Evolutionary conservation across 2,329 filamentous ascomycete species (phyloP), one percentile per base, ranked within the genome.

Genomic region (Colletotrichum magnum): DNA sequence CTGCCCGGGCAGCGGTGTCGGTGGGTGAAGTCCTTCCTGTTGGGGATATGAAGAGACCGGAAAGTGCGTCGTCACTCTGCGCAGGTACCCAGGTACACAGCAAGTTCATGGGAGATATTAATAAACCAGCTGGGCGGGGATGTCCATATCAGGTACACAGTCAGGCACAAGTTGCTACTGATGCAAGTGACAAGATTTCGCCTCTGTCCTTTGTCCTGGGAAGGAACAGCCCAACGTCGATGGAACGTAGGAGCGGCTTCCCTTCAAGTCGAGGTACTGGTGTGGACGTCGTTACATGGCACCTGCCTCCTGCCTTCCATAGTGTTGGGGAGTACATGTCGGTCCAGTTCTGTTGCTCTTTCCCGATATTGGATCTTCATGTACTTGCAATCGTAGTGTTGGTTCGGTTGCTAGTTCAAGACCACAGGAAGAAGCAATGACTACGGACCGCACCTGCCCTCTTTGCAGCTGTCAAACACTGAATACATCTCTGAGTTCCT

Each of bases 381-480:
- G 45, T 26, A 39, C 57, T 28, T 59, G 57, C 57, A 18, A 43
- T 59, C 50, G 57, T 43, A 39, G 18, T 59, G 45, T 51, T 59
- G 45, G 57, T 59, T 41, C 28, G 45, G 57, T 18, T 18, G n/a
- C 24, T 58, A 28, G 28, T 50, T 6, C 45, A 21, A 58, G 61
- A 58, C 61, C 54, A 9, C 53, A 41, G 45, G 4, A 51, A 57
- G 24, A 26, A 50, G 53, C 56, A 48, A 32, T 9, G 7, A 57
- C 32, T 6, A 28, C 15, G 6, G 43, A 16, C 32, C 36, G 50
- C 13, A 18, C 45, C n/a, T 58, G 32, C 61, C 21, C 9, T 26
- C 13, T 12, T 24, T 50, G 32, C 32, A 36, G 7, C 32, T 36
- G 32, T 36, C 32, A 36, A 24, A 24, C 32, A 36, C 21, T 3